Evolutionary conservation across 2,329 filamentous ascomycete genomes (phyloP).

Genomic region (Cladosporium sp.): DNA sequence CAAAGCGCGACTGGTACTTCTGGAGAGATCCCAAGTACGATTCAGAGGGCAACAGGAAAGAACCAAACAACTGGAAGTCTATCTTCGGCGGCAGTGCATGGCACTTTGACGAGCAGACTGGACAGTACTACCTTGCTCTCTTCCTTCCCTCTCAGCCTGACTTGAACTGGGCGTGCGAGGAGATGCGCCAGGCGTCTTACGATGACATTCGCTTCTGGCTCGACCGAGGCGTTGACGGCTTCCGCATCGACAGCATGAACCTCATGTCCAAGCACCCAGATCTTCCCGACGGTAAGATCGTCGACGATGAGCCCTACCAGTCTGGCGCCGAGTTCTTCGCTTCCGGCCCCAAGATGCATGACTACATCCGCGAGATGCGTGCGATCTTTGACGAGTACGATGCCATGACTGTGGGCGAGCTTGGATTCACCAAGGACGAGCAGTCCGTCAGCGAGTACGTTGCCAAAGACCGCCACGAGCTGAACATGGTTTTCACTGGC

Average conservation of each 20-base stretch:
- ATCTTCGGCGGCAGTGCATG: constrained; percentile 63
- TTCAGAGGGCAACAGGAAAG: constrained; percentile 61
- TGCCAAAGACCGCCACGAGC: constrained; percentile 54
- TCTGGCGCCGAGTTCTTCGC: constrained; percentile 24
- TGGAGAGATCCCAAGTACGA: constrained; percentile 51
- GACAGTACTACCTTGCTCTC: constrained; percentile 75
- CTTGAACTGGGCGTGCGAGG: constrained; percentile 79
- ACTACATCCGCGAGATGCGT: constrained; percentile 50
- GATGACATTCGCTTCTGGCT: constrained; percentile 70
- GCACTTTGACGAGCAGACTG: constrained; percentile 71
- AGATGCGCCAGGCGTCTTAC: constrained; percentile 69
- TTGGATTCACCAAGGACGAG: constrained; percentile 50
- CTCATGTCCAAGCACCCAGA: constrained; percentile 28
- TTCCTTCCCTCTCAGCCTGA: constrained; percentile 78
- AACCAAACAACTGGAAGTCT: constrained; percentile 75
- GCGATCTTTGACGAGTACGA: constrained; percentile 50
- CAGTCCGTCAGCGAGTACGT: constrained; percentile 57
- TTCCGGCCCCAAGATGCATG: constrained; percentile 46
- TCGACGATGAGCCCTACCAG: constrained; percentile 25
- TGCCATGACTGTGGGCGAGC: constrained; percentile 54
- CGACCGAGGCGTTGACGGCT: constrained; percentile 62
- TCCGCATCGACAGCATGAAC: constrained; percentile 39
- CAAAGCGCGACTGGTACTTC: constrained; percentile 59
- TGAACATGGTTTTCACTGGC: constrained; percentile 73
- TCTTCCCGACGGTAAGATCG: constrained; percentile 27